phyloP scores from a whole-genome alignment of 2,329 filamentous ascomycete genomes.

The Pseudocercospora cruenta region DNA sequence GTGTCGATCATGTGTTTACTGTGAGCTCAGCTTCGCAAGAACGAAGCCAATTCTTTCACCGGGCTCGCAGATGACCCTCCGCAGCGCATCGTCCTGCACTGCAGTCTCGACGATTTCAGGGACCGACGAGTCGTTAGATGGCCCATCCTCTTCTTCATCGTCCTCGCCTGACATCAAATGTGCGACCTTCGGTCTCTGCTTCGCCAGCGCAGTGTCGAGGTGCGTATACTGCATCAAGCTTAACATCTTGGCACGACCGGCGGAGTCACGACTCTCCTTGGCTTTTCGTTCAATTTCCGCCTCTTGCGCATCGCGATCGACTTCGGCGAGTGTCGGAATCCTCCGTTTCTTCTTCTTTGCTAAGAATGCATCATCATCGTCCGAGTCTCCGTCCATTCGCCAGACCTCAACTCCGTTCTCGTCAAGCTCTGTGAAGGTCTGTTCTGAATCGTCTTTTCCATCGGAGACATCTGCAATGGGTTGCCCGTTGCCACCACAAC shows the following conservation, averaged over 20 bases:
- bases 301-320: constrained; percentile 43
- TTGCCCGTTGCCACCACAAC: constrained; percentile 60
- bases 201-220: constrained; percentile 47
- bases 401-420: constrained; percentile 26
- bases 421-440: constrained; percentile 30
- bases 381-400: constrained; percentile 34
- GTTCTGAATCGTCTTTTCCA: constrained; percentile 29
- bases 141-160: constrained; percentile 28
- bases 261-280: constrained; percentile 38
- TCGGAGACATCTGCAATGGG: constrained; percentile 32
- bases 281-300: constrained; percentile 34
- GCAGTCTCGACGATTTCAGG: constrained; percentile 37
- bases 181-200: constrained; percentile 27
- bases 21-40: constrained; percentile 49
- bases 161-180: constrained; percentile 38
- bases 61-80: constrained; percentile 52
- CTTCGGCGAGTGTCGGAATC: constrained; percentile 33
- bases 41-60: constrained; percentile 53
- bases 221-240: constrained; percentile 61
- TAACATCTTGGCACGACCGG: constrained; percentile 47
- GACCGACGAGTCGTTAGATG: constrained; percentile 29
- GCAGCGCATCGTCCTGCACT: constrained; percentile 57
- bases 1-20: background rate
- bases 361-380: constrained; percentile 29
- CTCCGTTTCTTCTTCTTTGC: constrained; percentile 30